Conservation (phyloP, 2,329 filamentous ascomycete genomes). For the Phyllosticta paracitricarpa region DNA sequence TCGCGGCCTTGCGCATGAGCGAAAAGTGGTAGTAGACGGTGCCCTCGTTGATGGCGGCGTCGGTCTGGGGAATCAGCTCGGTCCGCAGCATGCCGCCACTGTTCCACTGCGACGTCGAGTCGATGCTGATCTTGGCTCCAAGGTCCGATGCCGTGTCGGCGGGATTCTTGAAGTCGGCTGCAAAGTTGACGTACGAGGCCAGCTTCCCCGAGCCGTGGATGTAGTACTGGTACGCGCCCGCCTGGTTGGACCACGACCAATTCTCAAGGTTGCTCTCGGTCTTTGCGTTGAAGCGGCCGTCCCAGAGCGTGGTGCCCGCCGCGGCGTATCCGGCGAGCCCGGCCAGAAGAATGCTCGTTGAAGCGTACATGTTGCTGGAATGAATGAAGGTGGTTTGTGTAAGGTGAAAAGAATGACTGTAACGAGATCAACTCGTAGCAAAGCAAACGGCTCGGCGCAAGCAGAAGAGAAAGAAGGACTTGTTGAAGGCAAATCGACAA, state of each 20-base stretch:
- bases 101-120: constrained; percentile 58
- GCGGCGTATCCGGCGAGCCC: background rate
- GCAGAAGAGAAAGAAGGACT: background rate
- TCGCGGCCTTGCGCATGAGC: constrained; percentile 48
- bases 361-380: background rate
- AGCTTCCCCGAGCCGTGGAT: constrained; percentile 54
- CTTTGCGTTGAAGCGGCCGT: constrained; percentile 56
- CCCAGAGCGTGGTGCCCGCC: constrained; percentile 39
- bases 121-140: constrained; percentile 62
- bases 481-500: background rate
- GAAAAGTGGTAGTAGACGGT: constrained; percentile 66
- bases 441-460: background rate
- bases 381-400: background rate
- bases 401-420: constrained; percentile 1
- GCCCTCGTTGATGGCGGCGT: constrained; percentile 52
- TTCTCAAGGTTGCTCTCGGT: constrained; percentile 37
- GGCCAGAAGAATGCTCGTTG: background rate
- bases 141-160: constrained; percentile 50
- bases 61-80: constrained; percentile 64
- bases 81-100: constrained; percentile 63
- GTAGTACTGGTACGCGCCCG: constrained; percentile 65
- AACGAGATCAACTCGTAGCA: constrained; percentile 9
- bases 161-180: constrained; percentile 53
- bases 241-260: constrained; percentile 60
- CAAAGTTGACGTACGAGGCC: constrained; percentile 53